Evolutionary conservation across 768 basidiomycete genomes (phyloP).

Genomic region (Pulveroboletus sp.): DNA sequence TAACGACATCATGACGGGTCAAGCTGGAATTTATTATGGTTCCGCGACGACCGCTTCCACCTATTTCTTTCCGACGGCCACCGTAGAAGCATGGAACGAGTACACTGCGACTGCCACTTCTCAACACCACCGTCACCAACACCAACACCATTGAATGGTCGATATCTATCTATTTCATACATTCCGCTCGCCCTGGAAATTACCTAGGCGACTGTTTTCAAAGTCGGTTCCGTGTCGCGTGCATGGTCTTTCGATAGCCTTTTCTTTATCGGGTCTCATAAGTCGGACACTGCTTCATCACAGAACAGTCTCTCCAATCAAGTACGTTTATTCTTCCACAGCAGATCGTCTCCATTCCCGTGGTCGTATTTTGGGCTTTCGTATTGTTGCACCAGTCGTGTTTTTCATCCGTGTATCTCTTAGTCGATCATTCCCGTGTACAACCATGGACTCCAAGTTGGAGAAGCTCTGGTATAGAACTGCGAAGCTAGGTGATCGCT

Average conservation of each 20-base stretch:
- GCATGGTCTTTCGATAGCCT: too few relatives aligned
- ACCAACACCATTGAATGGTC: too few relatives aligned
- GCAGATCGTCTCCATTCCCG: too few relatives aligned
- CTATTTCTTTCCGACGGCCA: conserved; percentile 51
- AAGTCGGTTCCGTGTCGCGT: too few relatives aligned
- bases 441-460: background rate
- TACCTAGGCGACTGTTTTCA: background rate
- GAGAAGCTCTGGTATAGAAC: background rate
- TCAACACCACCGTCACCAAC: background rate
- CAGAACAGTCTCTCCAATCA: too few relatives aligned
- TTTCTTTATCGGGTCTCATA: too few relatives aligned
- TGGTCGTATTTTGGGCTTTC: too few relatives aligned
- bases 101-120: conserved; percentile 43
- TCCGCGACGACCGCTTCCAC: conserved; percentile 47
- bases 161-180: too few relatives aligned
- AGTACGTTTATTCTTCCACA: too few relatives aligned
- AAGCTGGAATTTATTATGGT: conserved; percentile 54
- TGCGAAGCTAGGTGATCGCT: background rate
- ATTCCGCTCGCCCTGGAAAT: background rate
- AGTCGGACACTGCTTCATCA: too few relatives aligned
- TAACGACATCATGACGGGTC: conserved; percentile 48
- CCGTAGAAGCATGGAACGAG: conserved; percentile 52
- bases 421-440: background rate
- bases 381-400: background rate
- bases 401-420: too few relatives aligned